Conservation (phyloP, 2,329 filamentous ascomycete species). For the Colletotrichum sp. region DNA sequence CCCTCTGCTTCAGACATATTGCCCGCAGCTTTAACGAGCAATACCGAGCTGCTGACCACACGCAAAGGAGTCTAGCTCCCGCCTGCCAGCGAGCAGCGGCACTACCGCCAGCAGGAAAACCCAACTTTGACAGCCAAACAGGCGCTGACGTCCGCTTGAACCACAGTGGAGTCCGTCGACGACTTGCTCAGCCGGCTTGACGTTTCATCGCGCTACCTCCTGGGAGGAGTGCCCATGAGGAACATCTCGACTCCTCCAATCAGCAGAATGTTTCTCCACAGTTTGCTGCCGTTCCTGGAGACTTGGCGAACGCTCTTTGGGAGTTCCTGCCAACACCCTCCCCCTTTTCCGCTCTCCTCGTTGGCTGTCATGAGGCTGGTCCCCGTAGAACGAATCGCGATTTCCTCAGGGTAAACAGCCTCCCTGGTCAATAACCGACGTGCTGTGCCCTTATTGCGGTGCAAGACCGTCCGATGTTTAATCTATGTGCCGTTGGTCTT, state of each 20-base stretch:
- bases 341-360: not conserved
- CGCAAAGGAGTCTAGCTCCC: not conserved
- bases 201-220: constrained; percentile 16
- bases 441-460: not conserved
- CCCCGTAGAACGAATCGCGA: not conserved
- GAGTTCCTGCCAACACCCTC: not conserved
- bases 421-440: not conserved
- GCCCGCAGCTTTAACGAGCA: not conserved
- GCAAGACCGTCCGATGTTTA: not conserved
- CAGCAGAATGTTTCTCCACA: not conserved
- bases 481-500: not conserved
- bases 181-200: not conserved
- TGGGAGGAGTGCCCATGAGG: not conserved
- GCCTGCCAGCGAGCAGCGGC: not conserved
- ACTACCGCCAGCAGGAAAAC: not conserved
- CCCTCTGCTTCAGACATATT: not conserved
- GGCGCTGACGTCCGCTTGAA: not conserved
- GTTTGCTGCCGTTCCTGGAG: not conserved
- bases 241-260: constrained; percentile 8
- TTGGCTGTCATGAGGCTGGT: not conserved
- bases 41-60: not conserved
- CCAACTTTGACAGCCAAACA: not conserved
- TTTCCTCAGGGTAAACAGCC: not conserved
- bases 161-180: not conserved
- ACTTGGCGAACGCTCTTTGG: not conserved